phyloP scores from a whole-genome alignment of 257 asterid species.

The Lavandula angustifolia region DNA sequence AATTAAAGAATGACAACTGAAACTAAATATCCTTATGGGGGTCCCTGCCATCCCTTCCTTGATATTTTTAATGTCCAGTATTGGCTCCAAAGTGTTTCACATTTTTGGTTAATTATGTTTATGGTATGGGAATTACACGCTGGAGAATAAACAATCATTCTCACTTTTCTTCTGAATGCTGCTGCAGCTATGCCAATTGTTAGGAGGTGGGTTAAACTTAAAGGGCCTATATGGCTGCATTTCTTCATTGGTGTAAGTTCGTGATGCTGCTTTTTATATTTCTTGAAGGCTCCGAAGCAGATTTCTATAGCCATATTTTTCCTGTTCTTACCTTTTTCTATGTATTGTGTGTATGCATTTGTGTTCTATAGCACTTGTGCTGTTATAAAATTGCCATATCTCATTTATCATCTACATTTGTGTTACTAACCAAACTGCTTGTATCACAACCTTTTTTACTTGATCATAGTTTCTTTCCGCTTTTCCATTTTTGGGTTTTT shows the following conservation, averaged over 20 bases:
- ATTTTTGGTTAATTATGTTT: too few relatives aligned
- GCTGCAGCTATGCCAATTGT: slow-evolving; percentile 85
- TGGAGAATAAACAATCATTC: slow-evolving; percentile 7
- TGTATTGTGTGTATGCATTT: background rate
- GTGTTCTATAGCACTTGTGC: slow-evolving; percentile 3
- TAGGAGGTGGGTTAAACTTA: slow-evolving; percentile 64
- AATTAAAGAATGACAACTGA: background rate
- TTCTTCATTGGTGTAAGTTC: slow-evolving; percentile 83
- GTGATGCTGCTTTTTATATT: background rate
- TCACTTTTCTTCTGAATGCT: slow-evolving; percentile 4
- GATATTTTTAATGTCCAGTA: too few relatives aligned
- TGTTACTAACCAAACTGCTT: background rate
- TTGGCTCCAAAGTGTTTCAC: too few relatives aligned
- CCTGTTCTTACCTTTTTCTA: slow-evolving; percentile 1
- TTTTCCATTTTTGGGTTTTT: slow-evolving; percentile 22
- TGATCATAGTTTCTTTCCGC: background rate
- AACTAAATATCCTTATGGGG: too few relatives aligned
- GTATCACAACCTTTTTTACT: slow-evolving; percentile 10
- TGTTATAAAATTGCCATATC: slow-evolving; percentile 15
- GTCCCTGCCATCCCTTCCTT: too few relatives aligned
- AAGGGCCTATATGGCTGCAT: slow-evolving; percentile 94
- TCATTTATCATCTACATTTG: background rate
- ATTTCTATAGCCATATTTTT: slow-evolving; percentile 8
- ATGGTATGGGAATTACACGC: background rate
- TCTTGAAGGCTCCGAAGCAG: slow-evolving; percentile 3